A percentile compares a stretch with the other conserved stretches of the same genome.
These are phyloP conservation scores for Ceratocystis destructans DNA, from an alignment of 2,329 filamentous ascomycete species.

Conservation along the genomic window DNA sequence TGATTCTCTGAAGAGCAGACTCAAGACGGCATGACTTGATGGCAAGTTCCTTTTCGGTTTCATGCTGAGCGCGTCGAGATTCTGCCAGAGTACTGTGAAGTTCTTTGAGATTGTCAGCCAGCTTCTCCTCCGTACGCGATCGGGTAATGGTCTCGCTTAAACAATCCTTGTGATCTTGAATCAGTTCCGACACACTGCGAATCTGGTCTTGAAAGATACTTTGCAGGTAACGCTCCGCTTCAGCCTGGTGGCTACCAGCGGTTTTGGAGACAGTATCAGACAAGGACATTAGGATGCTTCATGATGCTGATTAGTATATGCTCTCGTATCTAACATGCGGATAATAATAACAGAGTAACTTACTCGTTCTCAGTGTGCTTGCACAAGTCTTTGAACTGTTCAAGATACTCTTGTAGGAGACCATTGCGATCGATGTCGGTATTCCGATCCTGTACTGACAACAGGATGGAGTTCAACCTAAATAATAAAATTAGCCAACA, in stretches of 20 bases:
- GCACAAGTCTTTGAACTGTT: slow-evolving; percentile 8
- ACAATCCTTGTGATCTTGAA: slow-evolving; percentile 2
- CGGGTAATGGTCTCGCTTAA: neutral
- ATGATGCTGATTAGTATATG: neutral
- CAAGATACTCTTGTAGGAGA: slow-evolving; percentile 9
- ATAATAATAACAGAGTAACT: neutral
- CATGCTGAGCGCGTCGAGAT: neutral
- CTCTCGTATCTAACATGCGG: neutral
- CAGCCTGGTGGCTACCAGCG: neutral
- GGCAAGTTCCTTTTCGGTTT: slow-evolving; percentile 12
- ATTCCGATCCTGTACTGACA: slow-evolving; percentile 6
- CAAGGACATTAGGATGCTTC: slow-evolving; percentile 14
- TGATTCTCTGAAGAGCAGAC: slow-evolving; percentile 5
- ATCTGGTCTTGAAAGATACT: slow-evolving; percentile 2
- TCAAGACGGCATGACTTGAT: slow-evolving; percentile 10
- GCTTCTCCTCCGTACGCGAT: neutral
- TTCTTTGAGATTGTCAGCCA: slow-evolving; percentile 2
- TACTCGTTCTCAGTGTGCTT: slow-evolving; percentile 9
- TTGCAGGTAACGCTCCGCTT: neutral
- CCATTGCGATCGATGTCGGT: neutral
- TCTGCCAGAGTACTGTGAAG: slow-evolving; percentile 13
- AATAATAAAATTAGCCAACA: neutral
- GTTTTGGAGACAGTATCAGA: slow-evolving; percentile 1
- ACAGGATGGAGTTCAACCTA: slow-evolving; percentile 12
- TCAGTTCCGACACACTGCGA: neutral